Evolutionary conservation across 345 rosid genomes (phyloP).

Genomic region (Durio zibethinus): DNA sequence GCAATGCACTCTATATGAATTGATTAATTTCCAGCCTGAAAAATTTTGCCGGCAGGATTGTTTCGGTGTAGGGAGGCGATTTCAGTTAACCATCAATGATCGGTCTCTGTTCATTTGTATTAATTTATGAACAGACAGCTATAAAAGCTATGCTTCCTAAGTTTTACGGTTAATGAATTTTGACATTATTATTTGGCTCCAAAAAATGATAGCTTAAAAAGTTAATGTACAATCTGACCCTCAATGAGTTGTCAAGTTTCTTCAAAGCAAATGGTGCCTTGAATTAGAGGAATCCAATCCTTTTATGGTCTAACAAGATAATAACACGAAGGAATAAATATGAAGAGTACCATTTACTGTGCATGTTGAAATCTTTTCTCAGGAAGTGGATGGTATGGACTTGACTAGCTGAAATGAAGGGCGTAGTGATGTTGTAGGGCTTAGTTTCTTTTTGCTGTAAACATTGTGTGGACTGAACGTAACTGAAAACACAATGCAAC

Average conservation of each 20-base stretch:
- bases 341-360: too few species aligned
- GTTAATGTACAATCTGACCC: background rate
- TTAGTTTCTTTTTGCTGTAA: background rate
- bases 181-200: background rate
- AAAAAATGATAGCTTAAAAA: background rate
- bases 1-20: constrained; percentile 14
- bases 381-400: too few species aligned
- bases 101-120: background rate
- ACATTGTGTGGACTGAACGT: background rate
- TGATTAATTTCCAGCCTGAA: constrained; percentile 21
- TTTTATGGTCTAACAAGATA: too few species aligned
- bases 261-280: too few species aligned
- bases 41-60: background rate
- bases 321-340: too few species aligned
- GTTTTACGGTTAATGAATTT: background rate
- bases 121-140: background rate
- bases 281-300: too few species aligned
- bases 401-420: too few species aligned
- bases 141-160: background rate
- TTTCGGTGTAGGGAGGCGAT: background rate
- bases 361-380: too few species aligned
- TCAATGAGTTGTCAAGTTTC: background rate
- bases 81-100: background rate
- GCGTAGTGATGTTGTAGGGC: background rate
- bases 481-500: background rate